These are phyloP conservation scores for Paracorniculantispora psalliotae DNA, from an alignment of 2,329 filamentous ascomycete species.

Conservation along the genomic window DNA sequence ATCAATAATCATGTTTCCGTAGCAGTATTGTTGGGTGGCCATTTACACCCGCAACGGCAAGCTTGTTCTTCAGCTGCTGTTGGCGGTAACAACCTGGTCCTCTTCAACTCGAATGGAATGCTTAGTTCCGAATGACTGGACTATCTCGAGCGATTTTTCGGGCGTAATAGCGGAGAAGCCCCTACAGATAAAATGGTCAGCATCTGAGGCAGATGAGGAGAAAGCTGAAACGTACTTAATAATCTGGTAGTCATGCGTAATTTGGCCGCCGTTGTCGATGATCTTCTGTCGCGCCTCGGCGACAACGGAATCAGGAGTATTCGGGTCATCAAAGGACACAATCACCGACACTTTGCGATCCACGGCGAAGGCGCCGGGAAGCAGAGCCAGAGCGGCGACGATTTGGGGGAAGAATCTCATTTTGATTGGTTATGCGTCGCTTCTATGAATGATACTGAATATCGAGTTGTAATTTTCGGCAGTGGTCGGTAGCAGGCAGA, in stretches of 20 bases:
- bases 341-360: constrained; percentile 69
- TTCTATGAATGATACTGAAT: background rate
- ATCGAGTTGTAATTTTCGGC: background rate
- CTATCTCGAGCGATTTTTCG: constrained; percentile 60
- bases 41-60: background rate
- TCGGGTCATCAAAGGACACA: constrained; percentile 68
- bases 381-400: constrained; percentile 50
- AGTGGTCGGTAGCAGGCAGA: background rate
- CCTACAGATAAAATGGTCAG: constrained; percentile 37
- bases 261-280: constrained; percentile 62
- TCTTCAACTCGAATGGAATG: constrained; percentile 60
- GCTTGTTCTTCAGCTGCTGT: constrained; percentile 11
- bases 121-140: constrained; percentile 56
- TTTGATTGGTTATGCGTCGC: constrained; percentile 25
- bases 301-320: constrained; percentile 59
- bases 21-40: background rate
- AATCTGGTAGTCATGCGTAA: constrained; percentile 71
- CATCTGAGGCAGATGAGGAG: background rate
- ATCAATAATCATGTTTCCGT: constrained; percentile 4
- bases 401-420: constrained; percentile 62
- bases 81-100: constrained; percentile 60
- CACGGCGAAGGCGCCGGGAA: constrained; percentile 56
- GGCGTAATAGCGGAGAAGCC: constrained; percentile 74
- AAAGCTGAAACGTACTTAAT: constrained; percentile 54
- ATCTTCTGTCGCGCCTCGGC: constrained; percentile 68